Percentiles rank a stretch among this genome's conserved stretches.
These are phyloP conservation scores for Mucuna pruriens DNA, from an alignment of 306 rosid genomes.

Conservation along the genomic window DNA sequence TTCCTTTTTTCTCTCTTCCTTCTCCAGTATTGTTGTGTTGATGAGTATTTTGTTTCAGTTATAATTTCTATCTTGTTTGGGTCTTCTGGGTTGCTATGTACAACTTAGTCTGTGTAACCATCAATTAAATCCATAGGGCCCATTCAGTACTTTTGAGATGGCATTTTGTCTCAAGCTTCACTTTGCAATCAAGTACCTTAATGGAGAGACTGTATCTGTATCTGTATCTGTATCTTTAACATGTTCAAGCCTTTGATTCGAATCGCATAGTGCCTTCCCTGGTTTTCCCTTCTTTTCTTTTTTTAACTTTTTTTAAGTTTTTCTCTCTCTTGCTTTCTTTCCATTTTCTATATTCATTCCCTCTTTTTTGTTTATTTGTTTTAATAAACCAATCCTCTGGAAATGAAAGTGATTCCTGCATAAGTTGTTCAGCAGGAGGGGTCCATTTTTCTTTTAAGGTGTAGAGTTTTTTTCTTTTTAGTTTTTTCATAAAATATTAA, in stretches of 20 bases:
- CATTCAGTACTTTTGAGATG: background rate
- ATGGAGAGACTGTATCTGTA: background rate
- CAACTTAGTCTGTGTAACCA: background rate
- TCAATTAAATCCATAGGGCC: background rate
- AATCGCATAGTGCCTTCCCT: background rate
- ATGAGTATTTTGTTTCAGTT: background rate
- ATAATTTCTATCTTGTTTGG: background rate
- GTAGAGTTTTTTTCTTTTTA: background rate
- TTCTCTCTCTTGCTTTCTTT: background rate
- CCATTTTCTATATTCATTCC: background rate
- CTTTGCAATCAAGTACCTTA: conserved; percentile 10
- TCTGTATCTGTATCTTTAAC: background rate
- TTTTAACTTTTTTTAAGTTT: background rate
- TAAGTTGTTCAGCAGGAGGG: background rate
- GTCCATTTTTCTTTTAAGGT: background rate
- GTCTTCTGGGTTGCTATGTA: background rate
- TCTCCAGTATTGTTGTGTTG: background rate
- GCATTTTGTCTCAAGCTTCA: conserved; percentile 4
- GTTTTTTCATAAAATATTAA: background rate
- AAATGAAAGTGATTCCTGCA: conserved; percentile 20
- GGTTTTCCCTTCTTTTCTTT: background rate
- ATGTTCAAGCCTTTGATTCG: background rate
- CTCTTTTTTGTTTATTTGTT: background rate
- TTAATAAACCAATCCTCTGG: background rate
- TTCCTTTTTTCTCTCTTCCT: background rate